These are phyloP conservation scores for Asterella californica DNA, from an alignment of 225 moss, liverwort and hornwort species.

Conservation along the genomic window DNA sequence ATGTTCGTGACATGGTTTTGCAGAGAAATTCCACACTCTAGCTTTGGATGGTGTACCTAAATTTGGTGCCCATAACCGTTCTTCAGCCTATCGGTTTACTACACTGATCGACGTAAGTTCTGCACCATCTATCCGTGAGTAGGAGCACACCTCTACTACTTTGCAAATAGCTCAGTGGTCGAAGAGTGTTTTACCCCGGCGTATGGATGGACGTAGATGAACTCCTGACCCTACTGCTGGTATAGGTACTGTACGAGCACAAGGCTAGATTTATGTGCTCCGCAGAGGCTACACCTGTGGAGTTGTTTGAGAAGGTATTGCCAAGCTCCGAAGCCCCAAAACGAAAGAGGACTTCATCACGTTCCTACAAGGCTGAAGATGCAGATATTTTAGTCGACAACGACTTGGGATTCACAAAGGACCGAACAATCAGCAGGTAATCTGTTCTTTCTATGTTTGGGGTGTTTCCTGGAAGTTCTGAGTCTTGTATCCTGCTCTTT, in stretches of 20 bases:
- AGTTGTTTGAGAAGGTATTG: constrained; percentile 65
- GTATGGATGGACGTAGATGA: background rate
- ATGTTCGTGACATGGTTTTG: background rate
- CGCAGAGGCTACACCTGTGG: constrained; percentile 59
- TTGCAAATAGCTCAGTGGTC: background rate
- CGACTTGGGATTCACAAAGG: constrained; percentile 85
- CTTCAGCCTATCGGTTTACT: constrained; percentile 83
- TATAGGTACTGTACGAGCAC: constrained; percentile 85
- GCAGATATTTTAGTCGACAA: constrained; percentile 87
- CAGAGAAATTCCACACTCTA: constrained; percentile 79
- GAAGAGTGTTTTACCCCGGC: background rate
- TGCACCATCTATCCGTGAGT: too few species aligned
- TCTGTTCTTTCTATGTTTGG: background rate
- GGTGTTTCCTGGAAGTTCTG: background rate
- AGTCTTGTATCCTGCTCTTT: background rate
- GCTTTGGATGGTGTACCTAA: constrained; percentile 69
- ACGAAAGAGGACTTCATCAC: constrained; percentile 45
- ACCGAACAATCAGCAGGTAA: constrained; percentile 86
- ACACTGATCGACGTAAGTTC: constrained; percentile 77
- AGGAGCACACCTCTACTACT: too few species aligned
- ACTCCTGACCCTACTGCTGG: background rate
- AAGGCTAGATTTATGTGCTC: constrained; percentile 80
- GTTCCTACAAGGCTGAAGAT: constrained; percentile 58
- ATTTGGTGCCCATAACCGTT: constrained; percentile 83
- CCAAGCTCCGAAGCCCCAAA: constrained; percentile 63